phyloP scores from a whole-genome alignment of 495 filamentous ascomycete genomes.

The Aspergillus kassunensis region DNA sequence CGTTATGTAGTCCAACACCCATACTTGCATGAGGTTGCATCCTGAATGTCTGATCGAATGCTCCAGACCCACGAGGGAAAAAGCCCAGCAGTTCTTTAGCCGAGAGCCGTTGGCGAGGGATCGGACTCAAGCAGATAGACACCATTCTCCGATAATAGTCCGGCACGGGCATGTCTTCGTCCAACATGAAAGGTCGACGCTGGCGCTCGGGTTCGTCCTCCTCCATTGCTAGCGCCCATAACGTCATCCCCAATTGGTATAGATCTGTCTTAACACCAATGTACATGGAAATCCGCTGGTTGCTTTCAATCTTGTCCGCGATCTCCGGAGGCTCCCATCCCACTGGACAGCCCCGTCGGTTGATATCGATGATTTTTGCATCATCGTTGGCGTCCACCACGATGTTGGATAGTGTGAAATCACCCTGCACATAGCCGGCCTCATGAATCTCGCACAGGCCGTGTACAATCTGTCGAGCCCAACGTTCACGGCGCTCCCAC shows the following conservation, averaged over 20 bases:
- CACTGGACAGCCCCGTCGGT: slow-evolving; percentile 89
- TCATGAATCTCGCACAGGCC: slow-evolving; percentile 93
- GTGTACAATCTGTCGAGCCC: slow-evolving; percentile 89
- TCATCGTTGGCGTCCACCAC: slow-evolving; percentile 82
- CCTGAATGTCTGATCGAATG: slow-evolving; percentile 4
- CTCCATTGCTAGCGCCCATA: slow-evolving; percentile 86
- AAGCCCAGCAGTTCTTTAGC: slow-evolving; percentile 53
- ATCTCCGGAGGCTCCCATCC: slow-evolving; percentile 98
- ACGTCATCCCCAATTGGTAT: slow-evolving; percentile 93
- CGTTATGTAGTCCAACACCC: slow-evolving; percentile 20
- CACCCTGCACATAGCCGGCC: slow-evolving; percentile 93
- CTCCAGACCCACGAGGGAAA: slow-evolving; percentile 37
- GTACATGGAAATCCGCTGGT: slow-evolving; percentile 94
- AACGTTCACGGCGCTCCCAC: slow-evolving; percentile 77
- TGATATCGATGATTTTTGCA: slow-evolving; percentile 98
- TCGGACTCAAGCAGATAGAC: slow-evolving; percentile 52
- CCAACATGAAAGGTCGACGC: slow-evolving; percentile 61
- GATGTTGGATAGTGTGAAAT: slow-evolving; percentile 96
- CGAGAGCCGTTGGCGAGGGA: slow-evolving; percentile 50
- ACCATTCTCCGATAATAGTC: slow-evolving; percentile 57
- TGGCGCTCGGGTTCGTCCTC: slow-evolving; percentile 86
- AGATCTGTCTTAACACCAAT: slow-evolving; percentile 97
- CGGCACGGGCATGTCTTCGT: slow-evolving; percentile 47
- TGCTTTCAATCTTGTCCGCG: slow-evolving; percentile 78
- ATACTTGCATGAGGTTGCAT: slow-evolving; percentile 14